Base-by-base conservation (phyloP, 176 grass and related monocot genomes). In the Triticum monococcum region DNA sequence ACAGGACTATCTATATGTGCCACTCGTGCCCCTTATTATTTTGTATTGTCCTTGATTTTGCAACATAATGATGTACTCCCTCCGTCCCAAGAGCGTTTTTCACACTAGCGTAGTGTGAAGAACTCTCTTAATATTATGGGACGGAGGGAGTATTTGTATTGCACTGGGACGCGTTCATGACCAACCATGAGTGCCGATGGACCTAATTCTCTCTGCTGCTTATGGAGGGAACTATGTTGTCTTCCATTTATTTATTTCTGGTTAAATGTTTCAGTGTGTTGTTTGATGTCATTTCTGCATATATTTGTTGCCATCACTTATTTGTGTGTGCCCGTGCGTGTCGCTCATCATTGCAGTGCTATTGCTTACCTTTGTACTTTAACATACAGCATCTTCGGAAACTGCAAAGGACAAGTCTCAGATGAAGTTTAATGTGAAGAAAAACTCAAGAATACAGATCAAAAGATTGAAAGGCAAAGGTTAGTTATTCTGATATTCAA, bases 391-490 rank as follows among this genome's bases (percentile, higher is more conserved):
- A 4, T 87, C 91, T 80, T 91, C 81, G 4, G 75, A 77, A 36
- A 75, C 70, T 69, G 72, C 77, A n/a, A 91, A 64, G 5, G 62
- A 85, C 60, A 95, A 95, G 87, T 16, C 89, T 66, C 45, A 84
- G 50, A n/a, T 64, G 77, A 91, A 91, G 82, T 66, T 95, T 64
- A 86, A 41, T 77, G 36, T 95, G 81, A 95, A 95, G 81, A 95
- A 91, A 85, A 74, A 65, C 54, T 87, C 93, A 78, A 93, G 75
- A 45, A 41, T 95, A 73, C 87, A 95, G 78, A 87, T 95, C 72
- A 93, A 93, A 72, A 86, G 84, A 93, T 85, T 92, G 52, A 92
- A 86, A 85, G 81, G 91, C 72, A 95, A 91, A 89, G 90, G 93
- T 88, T 84, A 68, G 46, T 23, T 82, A 7, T 38, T 41, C 54